Evolutionary conservation across 1,284 basidiomycete genomes (phyloP).

Genomic region (Tilletia caries): DNA sequence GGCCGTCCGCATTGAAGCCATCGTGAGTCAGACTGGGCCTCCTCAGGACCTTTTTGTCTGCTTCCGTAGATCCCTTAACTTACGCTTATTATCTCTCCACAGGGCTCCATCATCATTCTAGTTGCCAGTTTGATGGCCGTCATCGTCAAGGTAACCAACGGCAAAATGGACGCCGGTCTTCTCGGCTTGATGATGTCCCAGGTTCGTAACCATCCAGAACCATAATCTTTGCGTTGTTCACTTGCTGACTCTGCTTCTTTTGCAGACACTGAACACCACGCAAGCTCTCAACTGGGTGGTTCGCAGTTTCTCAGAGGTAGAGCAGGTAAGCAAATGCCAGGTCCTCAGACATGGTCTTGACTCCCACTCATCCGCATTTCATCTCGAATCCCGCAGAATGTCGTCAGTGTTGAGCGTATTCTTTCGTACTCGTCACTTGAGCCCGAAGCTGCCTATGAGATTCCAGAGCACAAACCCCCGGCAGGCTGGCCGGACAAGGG

Average conservation of each 20-base stretch:
- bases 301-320: constrained; percentile 80
- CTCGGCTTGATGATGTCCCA: constrained; percentile 80
- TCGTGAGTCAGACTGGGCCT: constrained; percentile 47
- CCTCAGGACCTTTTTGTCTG: too few species aligned
- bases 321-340: constrained; percentile 51
- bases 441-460: constrained; percentile 67
- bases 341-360: neutral
- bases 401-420: constrained; percentile 68
- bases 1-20: constrained; percentile 63
- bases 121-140: constrained; percentile 70
- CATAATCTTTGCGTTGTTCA: neutral
- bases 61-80: neutral
- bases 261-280: constrained; percentile 66
- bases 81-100: neutral
- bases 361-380: neutral
- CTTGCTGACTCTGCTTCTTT: constrained; percentile 50
- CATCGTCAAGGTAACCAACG: constrained; percentile 57
- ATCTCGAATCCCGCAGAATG: constrained; percentile 63
- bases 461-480: constrained; percentile 39
- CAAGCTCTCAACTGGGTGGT: constrained; percentile 70
- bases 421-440: constrained; percentile 67
- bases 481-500: constrained; percentile 73
- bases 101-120: constrained; percentile 74
- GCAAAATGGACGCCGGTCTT: constrained; percentile 75
- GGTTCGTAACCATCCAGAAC: constrained; percentile 15